A percentile compares a stretch with the other conserved stretches of the same genome.
Conservation (phyloP, 2,329 filamentous ascomycete genomes). For the Fusarium sp. region DNA sequence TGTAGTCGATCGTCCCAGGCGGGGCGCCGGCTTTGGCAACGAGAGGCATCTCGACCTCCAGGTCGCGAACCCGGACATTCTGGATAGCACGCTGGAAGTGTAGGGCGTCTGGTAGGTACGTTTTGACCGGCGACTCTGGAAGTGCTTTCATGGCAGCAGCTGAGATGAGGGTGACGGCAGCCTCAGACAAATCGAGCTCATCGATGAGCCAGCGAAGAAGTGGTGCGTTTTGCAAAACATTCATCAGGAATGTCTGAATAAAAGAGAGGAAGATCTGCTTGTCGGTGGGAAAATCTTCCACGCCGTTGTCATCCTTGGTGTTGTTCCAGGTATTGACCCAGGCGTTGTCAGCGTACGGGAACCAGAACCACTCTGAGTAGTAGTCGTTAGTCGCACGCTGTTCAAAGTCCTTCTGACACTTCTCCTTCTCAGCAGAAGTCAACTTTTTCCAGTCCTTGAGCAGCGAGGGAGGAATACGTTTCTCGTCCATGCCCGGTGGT, state of each 20-base stretch:
- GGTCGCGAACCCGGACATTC: slow-evolving; percentile 28
- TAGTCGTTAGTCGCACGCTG: slow-evolving; percentile 26
- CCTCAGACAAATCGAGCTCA: neutral
- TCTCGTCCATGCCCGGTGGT: slow-evolving; percentile 17
- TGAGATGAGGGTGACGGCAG: slow-evolving; percentile 16
- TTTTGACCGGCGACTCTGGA: slow-evolving; percentile 18
- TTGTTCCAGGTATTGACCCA: slow-evolving; percentile 34
- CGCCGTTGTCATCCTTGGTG: slow-evolving; percentile 4
- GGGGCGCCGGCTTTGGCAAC: slow-evolving; percentile 12
- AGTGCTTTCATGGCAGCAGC: slow-evolving; percentile 7
- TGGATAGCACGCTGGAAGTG: slow-evolving; percentile 31
- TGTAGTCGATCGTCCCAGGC: slow-evolving; percentile 5
- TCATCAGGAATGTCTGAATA: slow-evolving; percentile 19
- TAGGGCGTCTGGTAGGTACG: slow-evolving; percentile 19
- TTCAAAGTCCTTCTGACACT: slow-evolving; percentile 20
- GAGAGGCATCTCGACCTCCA: slow-evolving; percentile 32
- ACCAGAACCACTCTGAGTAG: slow-evolving; percentile 36
- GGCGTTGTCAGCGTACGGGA: slow-evolving; percentile 24
- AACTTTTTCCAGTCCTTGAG: slow-evolving; percentile 5
- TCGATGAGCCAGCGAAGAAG: slow-evolving; percentile 1
- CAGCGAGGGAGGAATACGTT: slow-evolving; percentile 18
- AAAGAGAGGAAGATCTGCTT: slow-evolving; percentile 18
- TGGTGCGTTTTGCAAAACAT: slow-evolving; percentile 20
- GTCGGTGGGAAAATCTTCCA: slow-evolving; percentile 10
- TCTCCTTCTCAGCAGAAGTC: slow-evolving; percentile 13